These are phyloP conservation scores for Mollisiaceae sp. DNA, from an alignment of 2,329 filamentous ascomycete genomes.

Conservation along the genomic window DNA sequence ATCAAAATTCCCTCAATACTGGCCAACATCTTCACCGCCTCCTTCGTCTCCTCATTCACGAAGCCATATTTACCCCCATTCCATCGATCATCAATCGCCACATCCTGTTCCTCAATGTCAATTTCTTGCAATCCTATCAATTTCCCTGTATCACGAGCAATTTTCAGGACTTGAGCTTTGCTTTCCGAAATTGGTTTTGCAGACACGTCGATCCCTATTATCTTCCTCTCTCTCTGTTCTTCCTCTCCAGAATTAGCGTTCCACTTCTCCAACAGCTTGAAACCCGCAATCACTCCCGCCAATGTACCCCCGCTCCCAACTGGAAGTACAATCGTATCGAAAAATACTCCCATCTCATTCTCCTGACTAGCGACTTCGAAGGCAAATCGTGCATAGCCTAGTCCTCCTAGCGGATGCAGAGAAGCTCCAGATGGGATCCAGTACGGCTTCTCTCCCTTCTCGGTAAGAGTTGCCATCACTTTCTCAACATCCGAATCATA, in stretches of 20 bases:
- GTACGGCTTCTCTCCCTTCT: conserved; percentile 5
- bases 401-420: conserved; percentile 9
- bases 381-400: conserved; percentile 16
- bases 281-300: background rate
- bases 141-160: background rate
- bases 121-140: conserved; percentile 4
- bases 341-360: background rate
- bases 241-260: background rate
- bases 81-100: conserved; percentile 9
- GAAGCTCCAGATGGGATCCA: conserved; percentile 16
- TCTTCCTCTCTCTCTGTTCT: background rate
- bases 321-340: background rate
- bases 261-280: background rate
- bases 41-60: background rate
- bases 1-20: background rate
- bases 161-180: background rate
- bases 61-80: conserved; percentile 11
- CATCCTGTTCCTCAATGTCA: conserved; percentile 11
- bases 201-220: background rate
- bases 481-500: background rate
- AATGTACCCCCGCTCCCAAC: conserved; percentile 8
- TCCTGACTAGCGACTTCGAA: conserved; percentile 9
- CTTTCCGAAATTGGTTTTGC: background rate
- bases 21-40: background rate
- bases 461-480: background rate